phyloP scores from a whole-genome alignment of 202 grass and related monocot genomes.

The Panicum hallii region DNA sequence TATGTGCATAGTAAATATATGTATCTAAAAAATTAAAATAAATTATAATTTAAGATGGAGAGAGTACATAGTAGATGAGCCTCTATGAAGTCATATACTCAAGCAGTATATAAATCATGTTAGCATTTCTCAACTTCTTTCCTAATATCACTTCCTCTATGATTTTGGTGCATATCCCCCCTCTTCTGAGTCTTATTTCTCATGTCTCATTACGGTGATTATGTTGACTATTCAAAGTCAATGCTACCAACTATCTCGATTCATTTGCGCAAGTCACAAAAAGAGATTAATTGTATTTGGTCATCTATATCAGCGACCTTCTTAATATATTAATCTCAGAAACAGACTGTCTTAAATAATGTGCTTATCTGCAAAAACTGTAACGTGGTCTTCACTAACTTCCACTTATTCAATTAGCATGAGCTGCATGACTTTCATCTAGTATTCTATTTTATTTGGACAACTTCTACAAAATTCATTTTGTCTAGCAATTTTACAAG shows the following conservation, averaged over 20 bases:
- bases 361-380: background rate
- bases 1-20: too few species aligned
- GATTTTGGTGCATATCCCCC: too few species aligned
- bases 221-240: background rate
- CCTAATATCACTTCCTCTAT: too few species aligned
- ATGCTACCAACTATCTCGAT: background rate
- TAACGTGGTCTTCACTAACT: constrained; percentile 1
- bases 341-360: background rate
- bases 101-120: background rate
- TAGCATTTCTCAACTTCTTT: background rate
- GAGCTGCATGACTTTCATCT: background rate
- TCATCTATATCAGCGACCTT: background rate
- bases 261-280: background rate
- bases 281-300: background rate
- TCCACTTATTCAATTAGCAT: background rate
- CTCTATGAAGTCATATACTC: too few species aligned
- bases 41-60: too few species aligned
- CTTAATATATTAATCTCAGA: background rate
- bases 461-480: background rate
- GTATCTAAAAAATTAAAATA: too few species aligned
- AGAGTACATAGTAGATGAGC: background rate
- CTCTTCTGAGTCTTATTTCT: background rate
- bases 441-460: background rate
- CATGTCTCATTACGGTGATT: background rate
- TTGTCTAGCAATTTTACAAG: background rate